Percentiles rank a stretch among this genome's conserved stretches.
Evolutionary conservation across 768 basidiomycete genomes (phyloP).

Genomic region (Kwoniella sp.): DNA sequence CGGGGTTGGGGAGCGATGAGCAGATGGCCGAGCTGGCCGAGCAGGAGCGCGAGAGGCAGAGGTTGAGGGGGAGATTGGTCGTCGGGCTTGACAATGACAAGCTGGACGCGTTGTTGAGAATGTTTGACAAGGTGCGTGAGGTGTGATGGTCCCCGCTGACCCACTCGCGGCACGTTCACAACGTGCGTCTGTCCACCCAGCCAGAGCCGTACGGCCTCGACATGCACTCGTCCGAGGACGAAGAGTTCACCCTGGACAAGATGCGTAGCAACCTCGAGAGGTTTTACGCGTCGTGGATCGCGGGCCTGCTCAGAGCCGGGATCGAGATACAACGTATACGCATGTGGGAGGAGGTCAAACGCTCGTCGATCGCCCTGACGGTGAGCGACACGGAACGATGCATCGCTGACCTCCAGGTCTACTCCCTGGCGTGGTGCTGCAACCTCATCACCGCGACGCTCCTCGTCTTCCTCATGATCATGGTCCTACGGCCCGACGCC

Average conservation of each 20-base stretch:
- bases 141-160: neutral
- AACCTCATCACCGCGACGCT: constrained; percentile 51
- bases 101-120: constrained; percentile 51
- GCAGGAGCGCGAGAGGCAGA: neutral
- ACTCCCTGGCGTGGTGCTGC: constrained; percentile 52
- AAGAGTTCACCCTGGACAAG: constrained; percentile 55
- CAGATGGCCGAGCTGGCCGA: no score
- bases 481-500: constrained; percentile 52
- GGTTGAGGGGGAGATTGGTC: constrained; percentile 27
- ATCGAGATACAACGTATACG: constrained; percentile 53
- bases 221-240: constrained; percentile 51
- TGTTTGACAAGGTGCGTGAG: constrained; percentile 53
- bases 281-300: constrained; percentile 52
- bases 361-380: constrained; percentile 45
- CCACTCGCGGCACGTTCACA: constrained; percentile 51
- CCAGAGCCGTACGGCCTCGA: constrained; percentile 48
- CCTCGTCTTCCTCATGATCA: constrained; percentile 45
- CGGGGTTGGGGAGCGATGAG: neutral
- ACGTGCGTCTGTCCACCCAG: constrained; percentile 48
- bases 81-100: constrained; percentile 52
- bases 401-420: constrained; percentile 37
- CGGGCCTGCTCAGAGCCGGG: constrained; percentile 45
- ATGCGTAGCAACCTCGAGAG: constrained; percentile 53
- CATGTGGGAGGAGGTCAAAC: constrained; percentile 53
- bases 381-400: constrained; percentile 20